These are phyloP conservation scores for Monilinia polystroma DNA, from an alignment of 2,329 filamentous ascomycete species.

Conservation along the genomic window DNA sequence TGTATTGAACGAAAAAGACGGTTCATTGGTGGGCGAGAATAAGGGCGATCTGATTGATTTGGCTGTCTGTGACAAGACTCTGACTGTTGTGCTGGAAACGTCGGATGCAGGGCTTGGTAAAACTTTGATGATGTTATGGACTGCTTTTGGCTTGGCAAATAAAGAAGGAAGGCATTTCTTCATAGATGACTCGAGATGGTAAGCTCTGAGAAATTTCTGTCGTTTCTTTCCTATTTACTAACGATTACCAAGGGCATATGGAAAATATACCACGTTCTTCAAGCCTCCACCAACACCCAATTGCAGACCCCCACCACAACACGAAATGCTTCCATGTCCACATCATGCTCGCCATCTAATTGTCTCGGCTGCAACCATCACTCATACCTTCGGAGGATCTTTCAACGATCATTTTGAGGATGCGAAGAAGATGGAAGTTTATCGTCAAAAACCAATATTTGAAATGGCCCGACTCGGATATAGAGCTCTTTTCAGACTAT, in stretches of 20 bases:
- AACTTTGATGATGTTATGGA: constrained; percentile 77
- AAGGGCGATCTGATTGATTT: constrained; percentile 47
- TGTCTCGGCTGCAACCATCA: constrained; percentile 66
- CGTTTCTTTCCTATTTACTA: constrained; percentile 21
- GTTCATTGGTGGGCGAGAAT: constrained; percentile 50
- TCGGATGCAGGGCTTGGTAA: constrained; percentile 74
- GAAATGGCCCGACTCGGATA: constrained; percentile 68
- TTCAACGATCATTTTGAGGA: constrained; percentile 56
- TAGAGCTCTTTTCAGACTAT: constrained; percentile 70
- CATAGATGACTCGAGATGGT: constrained; percentile 78
- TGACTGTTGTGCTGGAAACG: constrained; percentile 77
- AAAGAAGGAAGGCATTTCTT: constrained; percentile 76
- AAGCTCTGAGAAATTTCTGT: constrained; percentile 27
- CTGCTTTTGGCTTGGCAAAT: constrained; percentile 75
- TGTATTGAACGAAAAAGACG: constrained; percentile 36
- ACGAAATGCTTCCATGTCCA: constrained; percentile 78
- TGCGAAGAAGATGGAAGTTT: constrained; percentile 49
- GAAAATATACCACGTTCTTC: constrained; percentile 72
- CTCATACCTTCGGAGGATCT: constrained; percentile 60
- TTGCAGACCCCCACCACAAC: constrained; percentile 70
- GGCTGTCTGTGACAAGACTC: constrained; percentile 63
- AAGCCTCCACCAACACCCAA: constrained; percentile 60
- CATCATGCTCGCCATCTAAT: constrained; percentile 72
- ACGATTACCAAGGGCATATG: constrained; percentile 60
- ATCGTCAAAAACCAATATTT: constrained; percentile 61